Percentiles rank a stretch among this genome's conserved stretches.
phyloP scores from a whole-genome alignment of 768 basidiomycete species.

The Cystofilobasidium macerans region DNA sequence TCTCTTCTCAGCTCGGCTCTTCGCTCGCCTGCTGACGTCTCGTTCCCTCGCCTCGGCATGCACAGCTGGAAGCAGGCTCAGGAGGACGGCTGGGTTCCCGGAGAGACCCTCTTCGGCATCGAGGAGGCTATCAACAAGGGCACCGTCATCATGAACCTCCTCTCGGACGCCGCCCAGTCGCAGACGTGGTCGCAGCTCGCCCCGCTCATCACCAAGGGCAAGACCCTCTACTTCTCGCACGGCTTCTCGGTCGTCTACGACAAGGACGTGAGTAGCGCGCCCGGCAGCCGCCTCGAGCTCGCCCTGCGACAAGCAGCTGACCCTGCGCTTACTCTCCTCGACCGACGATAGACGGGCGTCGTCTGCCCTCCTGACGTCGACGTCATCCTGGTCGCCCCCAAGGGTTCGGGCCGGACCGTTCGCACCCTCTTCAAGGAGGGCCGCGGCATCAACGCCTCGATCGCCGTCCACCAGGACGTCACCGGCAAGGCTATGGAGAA shows the following conservation, averaged over 20 bases:
- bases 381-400: slow-evolving; percentile 97
- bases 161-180: slow-evolving; percentile 98
- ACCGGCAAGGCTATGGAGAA: slow-evolving; percentile 96
- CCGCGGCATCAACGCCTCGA: slow-evolving; percentile 68
- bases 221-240: slow-evolving; percentile 99
- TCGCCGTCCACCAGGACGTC: slow-evolving; percentile 46
- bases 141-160: slow-evolving; percentile 99
- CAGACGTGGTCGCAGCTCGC: slow-evolving; percentile 80
- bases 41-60: background rate
- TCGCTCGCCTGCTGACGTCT: background rate
- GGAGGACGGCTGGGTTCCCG: slow-evolving; percentile 55
- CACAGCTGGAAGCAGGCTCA: slow-evolving; percentile 72
- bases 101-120: slow-evolving; percentile 94
- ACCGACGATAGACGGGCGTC: slow-evolving; percentile 56
- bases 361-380: slow-evolving; percentile 85
- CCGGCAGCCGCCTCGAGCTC: no score
- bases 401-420: slow-evolving; percentile 96
- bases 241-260: slow-evolving; percentile 99
- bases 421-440: slow-evolving; percentile 99
- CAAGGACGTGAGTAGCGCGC: slow-evolving; percentile 61
- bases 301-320: no score
- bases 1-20: slow-evolving; percentile 72
- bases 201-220: slow-evolving; percentile 96
- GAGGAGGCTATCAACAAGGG: slow-evolving; percentile 92
- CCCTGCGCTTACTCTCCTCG: no score